Conservation (phyloP, 2,329 filamentous ascomycete species). For the Byssochlamys sp. region DNA sequence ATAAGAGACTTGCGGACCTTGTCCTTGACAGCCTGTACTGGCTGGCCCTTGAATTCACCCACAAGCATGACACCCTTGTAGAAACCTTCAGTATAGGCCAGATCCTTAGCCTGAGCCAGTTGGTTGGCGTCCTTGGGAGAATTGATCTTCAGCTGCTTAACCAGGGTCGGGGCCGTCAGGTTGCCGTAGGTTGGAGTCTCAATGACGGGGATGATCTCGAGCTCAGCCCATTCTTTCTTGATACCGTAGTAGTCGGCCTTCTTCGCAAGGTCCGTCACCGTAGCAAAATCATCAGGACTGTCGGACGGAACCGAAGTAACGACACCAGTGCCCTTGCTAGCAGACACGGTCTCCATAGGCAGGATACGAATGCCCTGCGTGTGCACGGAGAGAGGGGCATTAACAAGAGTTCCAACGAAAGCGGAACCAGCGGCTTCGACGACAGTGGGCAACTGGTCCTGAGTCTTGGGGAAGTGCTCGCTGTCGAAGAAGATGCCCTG, state of each 20-base stretch:
- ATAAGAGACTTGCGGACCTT: conserved; percentile 72
- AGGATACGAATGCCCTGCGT: conserved; percentile 75
- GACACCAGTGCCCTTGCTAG: conserved; percentile 90
- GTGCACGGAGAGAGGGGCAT: conserved; percentile 81
- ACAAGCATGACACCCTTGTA: conserved; percentile 87
- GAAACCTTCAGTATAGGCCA: conserved; percentile 94
- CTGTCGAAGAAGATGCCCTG: conserved; percentile 66
- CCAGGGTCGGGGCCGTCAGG: conserved; percentile 69
- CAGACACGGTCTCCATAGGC: conserved; percentile 88
- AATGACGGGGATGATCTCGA: conserved; percentile 82
- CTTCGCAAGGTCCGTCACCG: conserved; percentile 75
- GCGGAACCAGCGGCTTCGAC: conserved; percentile 67
- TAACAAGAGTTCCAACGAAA: conserved; percentile 76
- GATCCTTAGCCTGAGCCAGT: conserved; percentile 85
- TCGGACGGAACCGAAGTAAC: conserved; percentile 94
- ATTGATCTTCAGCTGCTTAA: conserved; percentile 89
- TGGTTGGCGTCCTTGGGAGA: conserved; percentile 90
- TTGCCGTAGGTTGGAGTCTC: conserved; percentile 80
- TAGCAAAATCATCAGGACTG: conserved; percentile 90
- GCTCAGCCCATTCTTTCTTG: conserved; percentile 88
- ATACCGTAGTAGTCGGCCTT: conserved; percentile 96
- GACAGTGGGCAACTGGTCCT: conserved; percentile 65
- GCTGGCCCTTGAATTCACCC: conserved; percentile 77
- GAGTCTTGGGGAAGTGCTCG: conserved; percentile 43
- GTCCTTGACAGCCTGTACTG: conserved; percentile 77